These are phyloP conservation scores for Terfezia claveryi DNA, from an alignment of 495 filamentous ascomycete species.

Conservation along the genomic window DNA sequence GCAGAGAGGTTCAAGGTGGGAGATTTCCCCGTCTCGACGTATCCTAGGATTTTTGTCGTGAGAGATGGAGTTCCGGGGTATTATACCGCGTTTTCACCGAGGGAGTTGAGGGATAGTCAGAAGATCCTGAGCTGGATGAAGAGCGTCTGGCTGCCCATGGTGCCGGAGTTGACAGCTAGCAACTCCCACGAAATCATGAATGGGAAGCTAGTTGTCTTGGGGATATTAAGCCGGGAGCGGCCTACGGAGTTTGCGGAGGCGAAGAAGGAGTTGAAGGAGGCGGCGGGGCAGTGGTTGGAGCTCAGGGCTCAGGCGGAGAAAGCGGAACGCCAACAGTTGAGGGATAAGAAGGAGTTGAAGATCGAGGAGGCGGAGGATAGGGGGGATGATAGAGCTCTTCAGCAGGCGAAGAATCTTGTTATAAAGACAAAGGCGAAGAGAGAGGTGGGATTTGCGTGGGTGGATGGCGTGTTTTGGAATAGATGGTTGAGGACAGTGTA, in stretches of 20 bases:
- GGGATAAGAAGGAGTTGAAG: slow-evolving; percentile 80
- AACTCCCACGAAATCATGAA: slow-evolving; percentile 92
- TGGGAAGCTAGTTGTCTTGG: slow-evolving; percentile 76
- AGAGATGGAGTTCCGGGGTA: slow-evolving; percentile 74
- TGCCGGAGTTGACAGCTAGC: slow-evolving; percentile 75
- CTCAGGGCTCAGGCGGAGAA: slow-evolving; percentile 76
- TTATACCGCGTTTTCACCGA: slow-evolving; percentile 60
- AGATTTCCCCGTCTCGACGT: slow-evolving; percentile 45
- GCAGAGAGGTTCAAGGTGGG: slow-evolving; percentile 49
- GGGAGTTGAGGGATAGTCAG: slow-evolving; percentile 70
- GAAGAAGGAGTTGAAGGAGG: slow-evolving; percentile 81
- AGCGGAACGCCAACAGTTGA: slow-evolving; percentile 71
- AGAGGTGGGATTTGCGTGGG: slow-evolving; percentile 92
- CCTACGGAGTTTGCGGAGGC: slow-evolving; percentile 55
- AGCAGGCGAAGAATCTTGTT: slow-evolving; percentile 82
- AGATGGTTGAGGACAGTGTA: slow-evolving; percentile 87
- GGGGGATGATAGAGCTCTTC: slow-evolving; percentile 65
- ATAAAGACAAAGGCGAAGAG: slow-evolving; percentile 65
- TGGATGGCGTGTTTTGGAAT: slow-evolving; percentile 94
- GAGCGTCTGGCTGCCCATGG: slow-evolving; percentile 88
- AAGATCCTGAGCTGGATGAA: slow-evolving; percentile 82
- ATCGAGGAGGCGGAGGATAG: slow-evolving; percentile 93
- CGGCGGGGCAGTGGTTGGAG: slow-evolving; percentile 93
- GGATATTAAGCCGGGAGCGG: slow-evolving; percentile 60
- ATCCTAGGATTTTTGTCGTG: slow-evolving; percentile 75